Evolutionary conservation across 2,329 filamentous ascomycete species (phyloP), one percentile per base, ranked within the genome.

Genomic region (Arthrobotrys entomopaga): DNA sequence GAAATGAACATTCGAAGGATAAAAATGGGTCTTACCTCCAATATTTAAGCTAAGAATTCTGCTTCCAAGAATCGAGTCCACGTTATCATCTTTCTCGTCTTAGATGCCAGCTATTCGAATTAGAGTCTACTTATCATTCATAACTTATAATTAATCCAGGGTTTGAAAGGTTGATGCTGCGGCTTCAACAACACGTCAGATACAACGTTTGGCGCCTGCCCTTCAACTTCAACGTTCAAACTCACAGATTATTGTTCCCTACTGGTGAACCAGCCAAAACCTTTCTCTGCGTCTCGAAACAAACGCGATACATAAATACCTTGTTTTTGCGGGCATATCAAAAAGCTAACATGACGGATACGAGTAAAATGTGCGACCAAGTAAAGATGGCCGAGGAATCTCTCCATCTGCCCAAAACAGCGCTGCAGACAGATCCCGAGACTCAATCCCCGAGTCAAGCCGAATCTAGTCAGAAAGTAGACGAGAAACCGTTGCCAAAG

Each of bases 401-500:
- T 19, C 57, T 57, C n/a, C 19, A 42, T 1, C 58, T 74, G 57
- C 52, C 64, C 15, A 48, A 63, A 50, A 53, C 24, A 46, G 19
- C 49, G 8, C 40, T 29, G 4, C 16, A 15, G 20, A 50, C 59
- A 16, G 24, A 57, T 20, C 43, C 26, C n/a, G 57, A 29, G 20
- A 42, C 53, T 15, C 49, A 67, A 20, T 4, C 43, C 24, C 34
- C 50, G 11, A n/a, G 52, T 15, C 54, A 60, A 46, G 49, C 40
- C 3, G 69, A 67, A 56, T 29, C 60, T 16, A 34, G 26, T 52
- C 40, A 29, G n/a, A 13, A 57, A 8, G 8, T 20, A 6, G 63
- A 63, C 24, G 70, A 67, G 26, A 58, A 74, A 49, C 50, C 58
- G 15, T 43, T 90, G 0, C 88, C 90, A 0, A 87, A 89, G 22